These are phyloP conservation scores for Asparagopsis taxiformis DNA, from an alignment of 31 red algal genomes.

Conservation along the genomic window DNA sequence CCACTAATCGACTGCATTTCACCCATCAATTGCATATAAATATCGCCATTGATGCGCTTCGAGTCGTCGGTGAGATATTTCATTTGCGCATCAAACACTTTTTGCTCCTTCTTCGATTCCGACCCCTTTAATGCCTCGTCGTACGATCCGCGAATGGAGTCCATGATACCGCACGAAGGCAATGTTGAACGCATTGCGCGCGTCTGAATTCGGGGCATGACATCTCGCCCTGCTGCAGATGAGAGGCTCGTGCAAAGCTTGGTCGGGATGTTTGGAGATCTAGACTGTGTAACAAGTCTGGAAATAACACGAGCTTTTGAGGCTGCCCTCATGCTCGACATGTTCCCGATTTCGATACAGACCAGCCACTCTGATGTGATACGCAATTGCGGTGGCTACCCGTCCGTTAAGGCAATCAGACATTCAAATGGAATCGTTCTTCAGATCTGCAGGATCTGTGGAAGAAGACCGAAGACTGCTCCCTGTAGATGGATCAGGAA, in stretches of 20 bases:
- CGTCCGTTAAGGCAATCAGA: no score
- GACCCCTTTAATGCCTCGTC: conserved; percentile 21
- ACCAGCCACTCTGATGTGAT: no score
- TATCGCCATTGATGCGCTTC: conserved; percentile 27
- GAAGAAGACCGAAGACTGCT: no score
- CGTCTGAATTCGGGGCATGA: not conserved
- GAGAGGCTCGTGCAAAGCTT: not conserved
- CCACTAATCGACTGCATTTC: conserved; percentile 43
- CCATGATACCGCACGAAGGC: conserved; percentile 22
- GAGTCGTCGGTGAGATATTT: conserved; percentile 26
- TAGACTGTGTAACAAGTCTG: no score
- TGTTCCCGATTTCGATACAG: no score
- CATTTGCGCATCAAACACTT: conserved; percentile 65
- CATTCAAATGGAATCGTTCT: no score
- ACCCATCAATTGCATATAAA: conserved; percentile 22
- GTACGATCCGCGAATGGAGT: conserved; percentile 33
- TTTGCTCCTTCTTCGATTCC: conserved; percentile 32
- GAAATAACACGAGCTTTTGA: no score
- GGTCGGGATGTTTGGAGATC: no score
- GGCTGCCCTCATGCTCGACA: no score
- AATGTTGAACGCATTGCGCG: not conserved
- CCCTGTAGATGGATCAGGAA: no score
- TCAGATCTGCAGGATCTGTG: no score
- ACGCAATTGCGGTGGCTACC: no score
- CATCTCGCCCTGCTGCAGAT: not conserved